These are phyloP conservation scores for Aspergillus hortae DNA, from an alignment of 2,329 filamentous ascomycete species.

Conservation along the genomic window DNA sequence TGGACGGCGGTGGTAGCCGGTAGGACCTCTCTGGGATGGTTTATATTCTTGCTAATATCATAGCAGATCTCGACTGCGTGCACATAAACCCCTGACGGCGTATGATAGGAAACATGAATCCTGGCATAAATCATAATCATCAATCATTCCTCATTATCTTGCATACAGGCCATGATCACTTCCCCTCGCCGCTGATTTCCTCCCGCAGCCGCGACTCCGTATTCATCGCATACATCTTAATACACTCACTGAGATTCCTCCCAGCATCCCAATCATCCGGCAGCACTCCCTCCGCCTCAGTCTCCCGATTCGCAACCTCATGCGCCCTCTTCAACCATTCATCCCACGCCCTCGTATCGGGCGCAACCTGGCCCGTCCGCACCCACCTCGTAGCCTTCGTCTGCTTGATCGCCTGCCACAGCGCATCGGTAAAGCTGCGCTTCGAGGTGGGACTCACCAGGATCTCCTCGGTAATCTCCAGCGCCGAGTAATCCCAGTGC, in stretches of 20 bases:
- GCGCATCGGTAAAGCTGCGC: constrained; percentile 51
- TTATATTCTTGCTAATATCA: too few relatives aligned
- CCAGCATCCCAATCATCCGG: not conserved
- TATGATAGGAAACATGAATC: too few relatives aligned
- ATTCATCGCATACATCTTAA: not conserved
- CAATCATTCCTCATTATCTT: too few relatives aligned
- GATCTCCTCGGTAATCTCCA: not conserved
- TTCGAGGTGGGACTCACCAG: not conserved
- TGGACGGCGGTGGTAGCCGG: not conserved
- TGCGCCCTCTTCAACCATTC: constrained; percentile 45
- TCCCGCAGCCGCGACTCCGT: too few relatives aligned
- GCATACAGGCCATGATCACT: too few relatives aligned
- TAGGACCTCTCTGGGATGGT: too few relatives aligned
- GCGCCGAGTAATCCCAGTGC: constrained; percentile 52
- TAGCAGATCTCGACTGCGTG: too few relatives aligned
- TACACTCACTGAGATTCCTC: not conserved
- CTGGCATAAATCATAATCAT: too few relatives aligned
- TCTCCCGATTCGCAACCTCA: not conserved
- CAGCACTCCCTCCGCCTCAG: not conserved
- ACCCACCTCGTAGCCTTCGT: constrained; percentile 55
- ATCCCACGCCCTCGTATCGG: constrained; percentile 52
- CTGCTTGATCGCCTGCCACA: constrained; percentile 58
- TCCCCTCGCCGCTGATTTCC: too few relatives aligned
- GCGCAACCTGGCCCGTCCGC: constrained; percentile 50
- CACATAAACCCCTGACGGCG: too few relatives aligned